phyloP scores from a whole-genome alignment of 2,329 filamentous ascomycete species.

The Ophiosphaerella narmari region DNA sequence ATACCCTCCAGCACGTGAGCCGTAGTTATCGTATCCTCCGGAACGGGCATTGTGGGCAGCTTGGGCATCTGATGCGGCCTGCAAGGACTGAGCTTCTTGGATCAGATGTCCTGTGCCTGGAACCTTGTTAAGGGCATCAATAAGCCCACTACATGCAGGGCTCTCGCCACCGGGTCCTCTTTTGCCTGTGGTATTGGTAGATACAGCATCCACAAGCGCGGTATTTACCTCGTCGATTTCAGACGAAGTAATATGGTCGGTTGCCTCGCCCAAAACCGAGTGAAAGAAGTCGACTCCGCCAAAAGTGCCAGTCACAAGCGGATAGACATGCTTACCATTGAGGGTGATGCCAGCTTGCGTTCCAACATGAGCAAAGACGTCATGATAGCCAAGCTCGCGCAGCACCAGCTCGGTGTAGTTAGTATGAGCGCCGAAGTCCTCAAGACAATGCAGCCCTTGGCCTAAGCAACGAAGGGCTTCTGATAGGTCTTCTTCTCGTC shows the following conservation, averaged over 20 bases:
- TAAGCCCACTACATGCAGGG: conserved; percentile 54
- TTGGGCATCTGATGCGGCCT: conserved; percentile 54
- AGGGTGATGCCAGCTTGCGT: conserved; percentile 52
- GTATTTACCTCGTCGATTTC: conserved; percentile 55
- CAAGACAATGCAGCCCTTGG: conserved; percentile 58
- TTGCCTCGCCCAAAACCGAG: conserved; percentile 56
- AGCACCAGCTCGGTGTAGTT: conserved; percentile 61
- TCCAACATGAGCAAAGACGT: conserved; percentile 60
- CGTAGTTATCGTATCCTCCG: conserved; percentile 48
- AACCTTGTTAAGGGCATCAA: conserved; percentile 74
- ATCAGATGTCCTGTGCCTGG: conserved; percentile 61
- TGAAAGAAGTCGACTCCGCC: conserved; percentile 58
- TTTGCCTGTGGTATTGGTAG: conserved; percentile 28
- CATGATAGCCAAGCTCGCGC: conserved; percentile 55
- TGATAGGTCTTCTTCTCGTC: conserved; percentile 51
- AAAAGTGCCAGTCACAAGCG: conserved; percentile 60
- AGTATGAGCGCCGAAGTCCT: conserved; percentile 61
- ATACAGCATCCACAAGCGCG: conserved; percentile 48
- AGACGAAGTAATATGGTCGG: conserved; percentile 55
- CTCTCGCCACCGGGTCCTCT: conserved; percentile 39
- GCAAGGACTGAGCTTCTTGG: conserved; percentile 52
- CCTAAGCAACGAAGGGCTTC: conserved; percentile 58
- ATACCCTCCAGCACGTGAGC: conserved; percentile 41
- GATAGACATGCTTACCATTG: conserved; percentile 54
- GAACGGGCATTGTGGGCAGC: conserved; percentile 52